Percentiles rank a stretch among this genome's conserved stretches.
Conservation (phyloP, 2,329 filamentous ascomycete genomes). For the Diaporthe sp. region DNA sequence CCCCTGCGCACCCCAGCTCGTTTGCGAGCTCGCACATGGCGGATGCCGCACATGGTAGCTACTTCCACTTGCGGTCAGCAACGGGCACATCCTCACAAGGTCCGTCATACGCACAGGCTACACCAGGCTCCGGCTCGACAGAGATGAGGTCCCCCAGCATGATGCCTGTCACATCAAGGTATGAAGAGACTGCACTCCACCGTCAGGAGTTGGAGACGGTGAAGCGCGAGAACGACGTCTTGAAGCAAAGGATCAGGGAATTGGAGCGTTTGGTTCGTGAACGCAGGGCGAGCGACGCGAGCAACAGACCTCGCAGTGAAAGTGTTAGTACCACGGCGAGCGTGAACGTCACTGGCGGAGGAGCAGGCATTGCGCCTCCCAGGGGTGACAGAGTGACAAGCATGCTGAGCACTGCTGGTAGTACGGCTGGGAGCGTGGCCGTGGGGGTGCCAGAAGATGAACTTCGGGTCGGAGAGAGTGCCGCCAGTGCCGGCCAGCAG, state of each 20-base stretch:
- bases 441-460: constrained; percentile 70
- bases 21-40: constrained; percentile 57
- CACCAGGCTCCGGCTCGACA: constrained; percentile 48
- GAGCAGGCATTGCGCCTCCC: constrained; percentile 58
- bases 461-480: constrained; percentile 70
- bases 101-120: constrained; percentile 52
- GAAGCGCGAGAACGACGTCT: constrained; percentile 71
- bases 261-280: constrained; percentile 67
- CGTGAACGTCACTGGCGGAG: constrained; percentile 44
- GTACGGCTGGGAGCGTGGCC: constrained; percentile 48
- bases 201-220: constrained; percentile 69
- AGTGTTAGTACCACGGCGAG: constrained; percentile 47
- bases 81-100: constrained; percentile 44
- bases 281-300: constrained; percentile 57
- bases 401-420: constrained; percentile 53
- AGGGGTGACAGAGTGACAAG: constrained; percentile 59
- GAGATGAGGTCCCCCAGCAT: constrained; percentile 63
- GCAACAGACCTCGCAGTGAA: constrained; percentile 55
- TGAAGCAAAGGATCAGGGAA: constrained; percentile 71
- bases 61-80: constrained; percentile 45
- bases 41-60: constrained; percentile 47
- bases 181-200: constrained; percentile 71
- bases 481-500: constrained; percentile 54
- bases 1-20: constrained; percentile 57
- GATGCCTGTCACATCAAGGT: constrained; percentile 66